These are phyloP conservation scores for Aphanoascus verrucosus DNA, from an alignment of 2,329 filamentous ascomycete species.

Conservation along the genomic window DNA sequence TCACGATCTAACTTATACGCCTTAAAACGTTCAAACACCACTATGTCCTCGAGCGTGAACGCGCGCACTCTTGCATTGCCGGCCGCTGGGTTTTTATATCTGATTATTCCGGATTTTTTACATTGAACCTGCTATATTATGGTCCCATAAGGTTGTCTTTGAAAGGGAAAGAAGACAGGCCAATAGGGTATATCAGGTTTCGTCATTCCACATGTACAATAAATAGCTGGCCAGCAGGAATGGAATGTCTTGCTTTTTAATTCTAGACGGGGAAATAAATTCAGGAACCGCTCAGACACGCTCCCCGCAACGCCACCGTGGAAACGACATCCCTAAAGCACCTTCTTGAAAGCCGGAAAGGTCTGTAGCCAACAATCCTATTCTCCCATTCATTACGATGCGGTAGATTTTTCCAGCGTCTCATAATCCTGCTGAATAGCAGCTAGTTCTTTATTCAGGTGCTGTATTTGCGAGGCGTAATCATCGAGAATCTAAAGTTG, in stretches of 20 bases:
- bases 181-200: conserved; percentile 2
- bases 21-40: background rate
- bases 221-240: conserved; percentile 5
- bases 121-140: background rate
- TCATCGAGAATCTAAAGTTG: conserved; percentile 39
- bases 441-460: conserved; percentile 51
- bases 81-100: background rate
- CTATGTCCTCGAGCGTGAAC: background rate
- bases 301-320: background rate
- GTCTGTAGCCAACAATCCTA: background rate
- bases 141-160: background rate
- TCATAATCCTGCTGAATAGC: conserved; percentile 50
- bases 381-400: conserved; percentile 11
- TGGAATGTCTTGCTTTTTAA: conserved; percentile 5
- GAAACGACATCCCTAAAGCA: background rate
- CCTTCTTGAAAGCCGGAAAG: background rate
- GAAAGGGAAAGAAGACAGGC: background rate
- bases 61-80: background rate
- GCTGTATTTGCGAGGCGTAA: conserved; percentile 42
- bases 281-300: background rate
- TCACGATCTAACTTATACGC: background rate
- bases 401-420: conserved; percentile 40
- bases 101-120: background rate
- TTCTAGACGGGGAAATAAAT: conserved; percentile 1
- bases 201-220: conserved; percentile 12